Evolutionary conservation across 202 grass and related monocot species (phyloP), one percentile per base, ranked within the genome.

Genomic region (Digitaria exilis): DNA sequence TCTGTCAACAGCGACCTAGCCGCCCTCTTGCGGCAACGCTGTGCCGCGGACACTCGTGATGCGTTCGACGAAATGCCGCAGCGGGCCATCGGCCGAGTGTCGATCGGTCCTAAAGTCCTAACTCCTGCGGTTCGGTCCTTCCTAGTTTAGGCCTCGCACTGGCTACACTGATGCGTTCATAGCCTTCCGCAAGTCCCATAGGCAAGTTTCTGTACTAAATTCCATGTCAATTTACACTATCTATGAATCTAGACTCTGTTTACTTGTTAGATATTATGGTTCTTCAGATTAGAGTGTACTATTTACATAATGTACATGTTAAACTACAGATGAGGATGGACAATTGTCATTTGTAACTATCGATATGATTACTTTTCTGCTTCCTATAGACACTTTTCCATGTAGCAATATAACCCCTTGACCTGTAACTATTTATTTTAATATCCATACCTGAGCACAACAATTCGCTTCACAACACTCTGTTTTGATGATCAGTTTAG

Each of bases 161-260:
- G 19, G 32, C 35, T 18, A 5, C 19, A 34, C 34, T 41, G 9
- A 13, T 29, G n/a, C 19, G 34, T 8, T 10, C 5, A 1, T 82
- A 84, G 59, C 73, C 48, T 72, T 90, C 54, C 49, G 87, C 80
- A 75, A 85, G 42, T 49, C 28, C 45, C n/a, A 15, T 1, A 69
- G 66, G 6, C 65, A 45, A 17, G 21, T 71, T 71, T 46, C 29
- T 46, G 24, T 70, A 44, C 42, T 29, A 42, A 48, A 29, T 70
- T 48, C 43, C 42, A 19, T 70, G 22, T 9, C 42, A 48, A 26
- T 46, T 46, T 70, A 70, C 3, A 46, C 0, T 13, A 18, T 46
- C 24, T 10, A 26, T 11, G 0, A 25, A 46, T 69, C 6, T 70
- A 30, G 14, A 48, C 1, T 48, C 15, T 29, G 68, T 48, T 71